Conservation (phyloP, 352 stramenopile genomes). For the Phytophthora litchii region DNA sequence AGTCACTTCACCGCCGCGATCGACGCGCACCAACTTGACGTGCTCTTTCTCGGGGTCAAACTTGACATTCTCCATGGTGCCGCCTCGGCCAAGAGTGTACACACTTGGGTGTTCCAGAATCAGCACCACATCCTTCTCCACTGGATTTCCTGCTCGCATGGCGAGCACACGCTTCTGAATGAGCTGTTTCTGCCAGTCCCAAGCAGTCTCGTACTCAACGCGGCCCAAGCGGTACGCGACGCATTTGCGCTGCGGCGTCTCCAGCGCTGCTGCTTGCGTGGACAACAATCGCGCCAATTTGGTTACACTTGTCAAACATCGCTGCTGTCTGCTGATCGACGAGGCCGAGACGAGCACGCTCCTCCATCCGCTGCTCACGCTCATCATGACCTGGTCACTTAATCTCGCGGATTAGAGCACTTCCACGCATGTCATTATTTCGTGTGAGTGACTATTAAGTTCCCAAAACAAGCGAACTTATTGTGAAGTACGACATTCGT, state of each 20-base stretch:
- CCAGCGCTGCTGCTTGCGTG: slow-evolving; percentile 1
- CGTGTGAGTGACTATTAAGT: slow-evolving; percentile 15
- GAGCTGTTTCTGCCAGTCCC: slow-evolving; percentile 89
- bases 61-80: slow-evolving; percentile 89
- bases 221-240: slow-evolving; percentile 68
- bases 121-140: slow-evolving; percentile 62
- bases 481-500: too few relatives aligned
- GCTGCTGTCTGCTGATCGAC: slow-evolving; percentile 10
- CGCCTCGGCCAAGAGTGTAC: slow-evolving; percentile 97
- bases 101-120: slow-evolving; percentile 91
- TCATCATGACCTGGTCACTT: slow-evolving; percentile 10
- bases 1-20: slow-evolving; percentile 99
- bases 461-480: neutral
- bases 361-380: slow-evolving; percentile 13
- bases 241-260: slow-evolving; percentile 53
- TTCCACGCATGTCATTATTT: neutral
- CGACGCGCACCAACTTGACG: slow-evolving; percentile 94
- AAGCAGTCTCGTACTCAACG: slow-evolving; percentile 87
- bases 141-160: slow-evolving; percentile 41
- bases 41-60: slow-evolving; percentile 70
- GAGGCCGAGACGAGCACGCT: slow-evolving; percentile 6
- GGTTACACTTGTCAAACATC: neutral
- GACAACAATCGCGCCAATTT: slow-evolving; percentile 11
- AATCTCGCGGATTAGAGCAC: too few relatives aligned
- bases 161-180: slow-evolving; percentile 78